A percentile compares a stretch with the other conserved stretches of the same genome.
Conservation (phyloP, 306 rosid species). For the Prunus dulcis region DNA sequence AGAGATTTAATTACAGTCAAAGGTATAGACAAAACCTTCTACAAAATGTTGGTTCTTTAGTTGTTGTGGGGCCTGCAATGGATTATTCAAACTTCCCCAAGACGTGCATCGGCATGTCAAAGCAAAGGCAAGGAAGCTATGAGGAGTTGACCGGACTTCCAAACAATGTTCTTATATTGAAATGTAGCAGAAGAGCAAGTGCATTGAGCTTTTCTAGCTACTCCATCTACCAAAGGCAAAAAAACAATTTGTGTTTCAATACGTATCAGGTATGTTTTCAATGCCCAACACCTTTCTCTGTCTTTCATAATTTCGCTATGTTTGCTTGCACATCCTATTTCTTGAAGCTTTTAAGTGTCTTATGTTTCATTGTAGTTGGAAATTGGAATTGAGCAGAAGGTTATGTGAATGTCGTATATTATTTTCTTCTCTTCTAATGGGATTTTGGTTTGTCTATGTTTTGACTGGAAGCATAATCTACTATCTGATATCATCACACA, state of each 20-base stretch:
- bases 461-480: neutral
- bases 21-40: neutral
- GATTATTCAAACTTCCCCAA: too few species aligned
- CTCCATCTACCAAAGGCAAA: neutral
- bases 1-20: neutral
- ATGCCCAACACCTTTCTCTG: neutral
- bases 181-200: too few species aligned
- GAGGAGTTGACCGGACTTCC: neutral
- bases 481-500: too few species aligned
- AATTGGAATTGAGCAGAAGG: neutral
- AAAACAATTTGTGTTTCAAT: too few species aligned
- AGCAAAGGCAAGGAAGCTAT: neutral
- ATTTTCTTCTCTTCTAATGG: neutral
- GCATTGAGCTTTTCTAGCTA: neutral
- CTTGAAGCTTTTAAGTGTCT: neutral
- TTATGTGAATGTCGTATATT: neutral
- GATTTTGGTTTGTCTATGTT: neutral
- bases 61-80: too few species aligned
- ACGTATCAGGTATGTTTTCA: conserved; percentile 1
- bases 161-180: neutral
- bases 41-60: too few species aligned
- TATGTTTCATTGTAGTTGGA: neutral
- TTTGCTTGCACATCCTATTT: too few species aligned
- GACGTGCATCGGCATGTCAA: neutral
- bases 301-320: neutral